Base-by-base conservation (phyloP, 1,284 basidiomycete species). In the Fomes fomentarius region DNA sequence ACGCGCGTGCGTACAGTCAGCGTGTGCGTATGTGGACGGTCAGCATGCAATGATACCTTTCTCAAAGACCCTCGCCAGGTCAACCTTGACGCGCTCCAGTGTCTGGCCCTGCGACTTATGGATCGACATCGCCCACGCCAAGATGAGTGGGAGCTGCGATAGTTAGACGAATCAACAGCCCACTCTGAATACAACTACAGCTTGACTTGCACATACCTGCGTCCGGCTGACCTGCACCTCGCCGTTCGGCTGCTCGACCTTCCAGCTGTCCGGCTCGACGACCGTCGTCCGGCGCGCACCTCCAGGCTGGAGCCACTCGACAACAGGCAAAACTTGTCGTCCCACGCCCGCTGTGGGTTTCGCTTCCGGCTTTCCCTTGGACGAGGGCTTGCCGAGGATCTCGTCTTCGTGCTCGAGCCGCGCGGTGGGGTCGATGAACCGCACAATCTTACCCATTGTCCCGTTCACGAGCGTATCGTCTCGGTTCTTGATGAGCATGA, bases 101-200 rank as follows among this genome's bases (percentile, higher is more conserved):
- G 91, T 96, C 70, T 95, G 93, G 9, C 93, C 93, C 70, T 96
- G 94, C 4, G 90, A 91, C 69, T 98, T 98, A 71, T 98, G 95
- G 52, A 97, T 97, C 43, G 91, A 94, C 90, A 94, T 93, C 0
- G 93, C 92, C 93, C 91, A 95, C 1, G 92, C 80, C 31, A 94
- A 77, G 57, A 96, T 94, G 37, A 95, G 73, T 0, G 91, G 93
- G 4, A 94, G 70, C 90, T 83, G 62, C n/a, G n/a, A n/a, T n/a
- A n/a, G n/a, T n/a, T n/a, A n/a, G n/a, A n/a, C n/a, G n/a, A n/a
- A n/a, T n/a, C n/a, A n/a, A n/a, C n/a, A n/a, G n/a, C n/a, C n/a
- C n/a, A n/a, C n/a, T n/a, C n/a, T n/a, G n/a, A n/a, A n/a, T n/a
- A n/a, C n/a, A 12, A 30, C 28, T 7, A 7, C 28, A 12, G 12